phyloP scores from a whole-genome alignment of 2,329 filamentous ascomycete genomes.

The Sporothrix phasma region DNA sequence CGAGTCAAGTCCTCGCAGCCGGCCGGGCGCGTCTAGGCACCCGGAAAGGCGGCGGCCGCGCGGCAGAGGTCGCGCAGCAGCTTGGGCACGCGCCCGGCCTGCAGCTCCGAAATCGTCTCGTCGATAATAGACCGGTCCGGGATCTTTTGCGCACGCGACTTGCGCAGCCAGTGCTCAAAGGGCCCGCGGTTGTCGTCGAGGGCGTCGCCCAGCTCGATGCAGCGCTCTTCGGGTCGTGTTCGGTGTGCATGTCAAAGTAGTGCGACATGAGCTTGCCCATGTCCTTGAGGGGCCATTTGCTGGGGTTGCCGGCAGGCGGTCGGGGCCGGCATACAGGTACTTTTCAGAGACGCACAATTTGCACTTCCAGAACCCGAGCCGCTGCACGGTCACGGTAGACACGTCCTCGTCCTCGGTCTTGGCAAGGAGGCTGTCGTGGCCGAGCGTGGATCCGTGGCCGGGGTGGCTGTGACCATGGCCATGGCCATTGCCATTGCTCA shows the following conservation, averaged over 20 bases:
- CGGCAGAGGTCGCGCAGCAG: constrained; percentile 21
- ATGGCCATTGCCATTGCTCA: too few species aligned
- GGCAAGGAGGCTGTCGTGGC: constrained; percentile 13
- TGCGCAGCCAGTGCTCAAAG: constrained; percentile 39
- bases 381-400: constrained; percentile 25
- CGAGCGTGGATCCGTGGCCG: background rate
- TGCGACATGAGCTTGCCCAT: constrained; percentile 39
- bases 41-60: constrained; percentile 23
- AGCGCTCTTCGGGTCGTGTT: constrained; percentile 35
- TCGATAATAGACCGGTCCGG: constrained; percentile 28
- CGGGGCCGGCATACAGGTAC: constrained; percentile 32
- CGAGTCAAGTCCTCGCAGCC: too few species aligned
- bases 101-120: constrained; percentile 28
- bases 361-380: constrained; percentile 39
- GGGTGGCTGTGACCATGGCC: background rate
- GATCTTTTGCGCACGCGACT: constrained; percentile 31
- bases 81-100: constrained; percentile 29
- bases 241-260: constrained; percentile 36
- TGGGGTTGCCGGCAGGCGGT: constrained; percentile 34
- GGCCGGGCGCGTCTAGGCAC: too few species aligned
- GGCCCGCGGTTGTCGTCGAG: constrained; percentile 34
- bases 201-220: constrained; percentile 34
- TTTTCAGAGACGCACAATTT: constrained; percentile 35
- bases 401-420: constrained; percentile 17
- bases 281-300: constrained; percentile 39